Evolutionary conservation across 192 early-diverging fungal species (phyloP), one percentile per base, ranked within the genome.

Genomic region (Coemansia sp.): DNA sequence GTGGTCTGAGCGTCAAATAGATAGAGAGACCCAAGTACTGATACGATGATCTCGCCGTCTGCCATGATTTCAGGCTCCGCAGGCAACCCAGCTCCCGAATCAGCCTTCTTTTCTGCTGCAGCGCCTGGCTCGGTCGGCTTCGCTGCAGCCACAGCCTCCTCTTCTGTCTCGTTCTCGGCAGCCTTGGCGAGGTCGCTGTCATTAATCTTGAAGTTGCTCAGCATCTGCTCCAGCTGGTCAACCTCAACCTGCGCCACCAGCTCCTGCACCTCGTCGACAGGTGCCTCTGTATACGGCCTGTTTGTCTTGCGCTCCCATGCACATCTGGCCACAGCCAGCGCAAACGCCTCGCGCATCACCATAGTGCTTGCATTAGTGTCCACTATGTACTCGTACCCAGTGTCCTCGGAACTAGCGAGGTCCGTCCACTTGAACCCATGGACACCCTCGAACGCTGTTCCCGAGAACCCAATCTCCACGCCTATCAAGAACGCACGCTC

Each of bases 401-500:
- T 64, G 15, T 37, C 51, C 29, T 29, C 49, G 16, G 64, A 13
- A 16, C 29, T 29, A 15, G 37, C 15, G 20, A 26, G 13, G 5
- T 77, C 74, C 7, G 45, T 31, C 75, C 75, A 82, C 46, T 65
- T 71, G 68, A 82, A 82, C 1, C 74, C 80, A 7, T 64, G 25
- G 12, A 40, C 55, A 16, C 64, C 71, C 52, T 82, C 80, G 2
- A 71, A 56, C 4, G 46, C 53, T 0, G 71, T 67, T n/a, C 57
- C 37, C 0, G 66, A 43, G 40, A 82, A 82, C 31, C 48, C 53
- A 21, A 82, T 59, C 34, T 66, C 79, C 42, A 53, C 75, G 66
- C 89, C 90, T 20, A 94, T 85, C 29, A 93, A 67, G 65, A 92
- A 94, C 2, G 83, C 62, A 21, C 82, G 77, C 78, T 93, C 93